Conservation (phyloP, 192 early-diverging fungal species). For the Radiomyces spectabilis region DNA sequence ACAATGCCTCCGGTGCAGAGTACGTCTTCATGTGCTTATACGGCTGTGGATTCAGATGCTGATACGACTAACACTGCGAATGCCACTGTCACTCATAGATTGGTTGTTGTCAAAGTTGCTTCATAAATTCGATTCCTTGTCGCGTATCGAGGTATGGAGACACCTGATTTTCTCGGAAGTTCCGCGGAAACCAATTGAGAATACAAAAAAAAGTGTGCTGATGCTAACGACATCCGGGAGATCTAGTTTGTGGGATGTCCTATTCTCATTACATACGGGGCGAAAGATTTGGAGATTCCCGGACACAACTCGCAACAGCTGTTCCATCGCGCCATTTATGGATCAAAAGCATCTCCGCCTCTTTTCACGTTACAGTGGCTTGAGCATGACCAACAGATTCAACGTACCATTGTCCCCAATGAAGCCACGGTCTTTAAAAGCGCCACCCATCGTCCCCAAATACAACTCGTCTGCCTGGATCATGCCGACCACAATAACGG, state of each 20-base stretch:
- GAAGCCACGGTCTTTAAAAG: slow-evolving; percentile 16
- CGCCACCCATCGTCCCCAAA: background rate
- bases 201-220: no score
- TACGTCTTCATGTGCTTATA: slow-evolving; percentile 3
- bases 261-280: slow-evolving; percentile 20
- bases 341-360: background rate
- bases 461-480: slow-evolving; percentile 7
- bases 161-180: background rate
- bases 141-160: slow-evolving; percentile 19
- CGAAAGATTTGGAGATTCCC: slow-evolving; percentile 26
- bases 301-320: slow-evolving; percentile 16
- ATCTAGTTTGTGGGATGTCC: slow-evolving; percentile 20
- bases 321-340: slow-evolving; percentile 19
- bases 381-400: slow-evolving; percentile 2
- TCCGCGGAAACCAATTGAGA: no score
- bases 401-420: slow-evolving; percentile 1
- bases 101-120: slow-evolving; percentile 14
- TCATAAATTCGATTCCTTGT: slow-evolving; percentile 25
- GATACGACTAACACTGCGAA: no score
- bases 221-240: no score
- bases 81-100: slow-evolving; percentile 14
- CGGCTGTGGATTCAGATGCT: no score
- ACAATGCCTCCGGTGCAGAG: slow-evolving; percentile 14
- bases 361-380: slow-evolving; percentile 9
- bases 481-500: slow-evolving; percentile 29